Base-by-base conservation (phyloP, 306 rosid genomes). In the Vigna reflexopilosa region DNA sequence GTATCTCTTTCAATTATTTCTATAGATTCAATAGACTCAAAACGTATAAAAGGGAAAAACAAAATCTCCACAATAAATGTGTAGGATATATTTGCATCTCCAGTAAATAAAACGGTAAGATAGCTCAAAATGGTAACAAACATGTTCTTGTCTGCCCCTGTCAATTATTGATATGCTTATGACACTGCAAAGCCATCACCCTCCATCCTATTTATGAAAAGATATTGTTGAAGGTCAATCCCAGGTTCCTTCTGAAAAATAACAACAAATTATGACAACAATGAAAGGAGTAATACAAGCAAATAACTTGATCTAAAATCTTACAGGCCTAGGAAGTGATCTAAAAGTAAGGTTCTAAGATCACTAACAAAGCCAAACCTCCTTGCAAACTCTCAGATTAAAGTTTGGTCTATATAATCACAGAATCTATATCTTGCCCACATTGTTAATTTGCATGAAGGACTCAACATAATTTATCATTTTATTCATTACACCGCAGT, bases 321-420 rank as follows among this genome's bases (percentile, higher is more conserved):
- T 73, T 75, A 61, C 17, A 11, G 73, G 42, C 72, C 78, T 26
- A 64, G 64, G 49, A 20, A 64, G 47, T 64, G 48, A 65, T 65
- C 22, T 59, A 50, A 50, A 81, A 30, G 16, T 30, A 56, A 3
- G 8, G 10, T 66, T 77, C 48, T 45, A 82, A 72, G 67, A 69
- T 62, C 75, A 71, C 19, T 66, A 67, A 69, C 19, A 28, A 32
- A 58, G 62, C 52, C 82, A 82, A 82, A 76, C 79, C 40, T 78
- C 36, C 59, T 75, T 40, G 80, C 61, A 79, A 79, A 20, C 51
- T 28, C 54, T 70, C 79, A 78, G 5, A 56, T 17, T 59, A 48
- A 42, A 63, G 83, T 64, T 65, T 70, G 54, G 51, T 59, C 67
- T 56, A 16, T 34, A 81, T 16, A 77, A 55, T 24, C 54, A 34